Evolutionary conservation across 2,329 filamentous ascomycete genomes (phyloP).

Genomic region (Phyllosticta citriasiana): DNA sequence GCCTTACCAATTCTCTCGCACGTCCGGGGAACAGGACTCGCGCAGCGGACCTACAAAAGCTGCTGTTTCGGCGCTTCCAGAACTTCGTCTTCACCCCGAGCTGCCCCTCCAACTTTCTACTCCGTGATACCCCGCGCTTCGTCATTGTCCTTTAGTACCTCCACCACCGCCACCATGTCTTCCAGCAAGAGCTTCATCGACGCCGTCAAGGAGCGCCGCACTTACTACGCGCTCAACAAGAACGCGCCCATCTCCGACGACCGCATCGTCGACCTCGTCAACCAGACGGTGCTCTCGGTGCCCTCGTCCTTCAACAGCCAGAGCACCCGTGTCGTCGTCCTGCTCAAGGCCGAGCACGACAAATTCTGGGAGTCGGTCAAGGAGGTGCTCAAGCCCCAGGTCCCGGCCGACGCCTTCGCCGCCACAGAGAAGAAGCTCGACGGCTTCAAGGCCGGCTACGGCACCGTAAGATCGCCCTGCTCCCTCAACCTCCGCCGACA

Average conservation of each 20-base stretch:
- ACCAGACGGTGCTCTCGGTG: slow-evolving; percentile 52
- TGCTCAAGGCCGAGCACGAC: slow-evolving; percentile 74
- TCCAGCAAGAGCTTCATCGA: slow-evolving; percentile 45
- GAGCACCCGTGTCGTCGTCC: slow-evolving; percentile 65
- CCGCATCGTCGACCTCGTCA: slow-evolving; percentile 54
- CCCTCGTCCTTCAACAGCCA: slow-evolving; percentile 87
- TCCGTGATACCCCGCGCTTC: background rate
- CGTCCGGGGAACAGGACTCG: background rate
- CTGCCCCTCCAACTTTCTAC: background rate
- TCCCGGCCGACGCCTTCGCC: slow-evolving; percentile 55
- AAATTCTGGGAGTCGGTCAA: slow-evolving; percentile 72
- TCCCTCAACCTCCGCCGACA: background rate
- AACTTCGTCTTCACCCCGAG: background rate
- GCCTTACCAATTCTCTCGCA: slow-evolving; percentile 20
- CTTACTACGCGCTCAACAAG: slow-evolving; percentile 59
- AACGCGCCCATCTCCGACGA: slow-evolving; percentile 47
- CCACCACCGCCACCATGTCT: slow-evolving; percentile 26
- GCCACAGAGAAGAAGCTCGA: slow-evolving; percentile 40
- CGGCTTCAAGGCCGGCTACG: slow-evolving; percentile 62
- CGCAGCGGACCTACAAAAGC: slow-evolving; percentile 8
- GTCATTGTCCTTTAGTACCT: slow-evolving; percentile 10
- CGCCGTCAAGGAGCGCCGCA: slow-evolving; percentile 57
- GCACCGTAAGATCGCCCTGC: slow-evolving; percentile 49
- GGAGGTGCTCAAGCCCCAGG: slow-evolving; percentile 56
- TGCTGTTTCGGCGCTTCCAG: background rate